phyloP scores from a whole-genome alignment of 202 grass and related monocot species.

The Setaria italica region DNA sequence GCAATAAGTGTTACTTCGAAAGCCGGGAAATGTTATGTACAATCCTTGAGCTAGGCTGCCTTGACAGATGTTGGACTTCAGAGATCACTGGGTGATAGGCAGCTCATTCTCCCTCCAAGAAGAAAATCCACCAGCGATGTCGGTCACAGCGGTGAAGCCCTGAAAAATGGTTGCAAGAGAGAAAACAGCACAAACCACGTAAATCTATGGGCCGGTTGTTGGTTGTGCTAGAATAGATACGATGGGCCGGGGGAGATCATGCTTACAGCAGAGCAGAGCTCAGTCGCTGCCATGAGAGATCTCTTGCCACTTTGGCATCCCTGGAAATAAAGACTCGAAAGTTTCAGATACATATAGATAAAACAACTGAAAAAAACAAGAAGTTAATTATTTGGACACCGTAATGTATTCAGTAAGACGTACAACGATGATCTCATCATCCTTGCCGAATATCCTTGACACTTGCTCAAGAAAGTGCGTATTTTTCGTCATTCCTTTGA shows the following conservation, averaged over 20 bases:
- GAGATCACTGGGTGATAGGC: no score
- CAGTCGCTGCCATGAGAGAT: conserved; percentile 80
- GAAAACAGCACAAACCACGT: no score
- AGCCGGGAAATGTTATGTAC: no score
- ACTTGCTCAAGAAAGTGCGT: conserved; percentile 73
- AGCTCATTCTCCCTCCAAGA: no score
- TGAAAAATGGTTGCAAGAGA: no score
- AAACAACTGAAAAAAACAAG: neutral
- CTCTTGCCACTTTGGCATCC: conserved; percentile 88
- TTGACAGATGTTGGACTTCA: no score
- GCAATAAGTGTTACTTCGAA: no score
- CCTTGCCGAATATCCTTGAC: conserved; percentile 51
- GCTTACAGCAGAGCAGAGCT: conserved; percentile 59
- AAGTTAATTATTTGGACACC: neutral
- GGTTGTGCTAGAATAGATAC: no score
- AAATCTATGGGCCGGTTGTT: neutral
- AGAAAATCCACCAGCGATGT: no score
- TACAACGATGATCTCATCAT: conserved; percentile 82
- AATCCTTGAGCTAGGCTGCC: no score
- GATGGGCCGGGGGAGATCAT: neutral
- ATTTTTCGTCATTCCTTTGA: conserved; percentile 77
- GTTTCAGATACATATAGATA: neutral
- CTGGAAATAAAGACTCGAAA: conserved; percentile 33
- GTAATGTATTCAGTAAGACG: neutral
- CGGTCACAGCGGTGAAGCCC: no score